Evolutionary conservation across 2,329 filamentous ascomycete genomes (phyloP), one percentile per base, ranked within the genome.

Genomic region (Talaromyces funiculosus): DNA sequence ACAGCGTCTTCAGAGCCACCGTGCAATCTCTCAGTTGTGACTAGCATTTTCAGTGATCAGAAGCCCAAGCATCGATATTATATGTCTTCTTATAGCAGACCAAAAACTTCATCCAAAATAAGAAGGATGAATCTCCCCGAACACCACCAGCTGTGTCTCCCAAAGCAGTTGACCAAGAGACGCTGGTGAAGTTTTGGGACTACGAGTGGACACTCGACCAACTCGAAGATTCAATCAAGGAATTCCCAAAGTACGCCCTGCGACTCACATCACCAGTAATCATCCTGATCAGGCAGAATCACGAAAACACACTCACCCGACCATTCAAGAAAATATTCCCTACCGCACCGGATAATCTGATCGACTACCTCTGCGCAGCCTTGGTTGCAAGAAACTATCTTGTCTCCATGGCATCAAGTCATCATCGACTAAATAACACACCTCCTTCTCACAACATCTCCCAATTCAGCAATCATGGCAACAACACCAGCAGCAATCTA

Each of bases 131-230:
- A 16, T 29, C 29, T 26, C 60, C 60, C 20, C 57, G 37, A 10
- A 62, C 61, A 24, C 57, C 61, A 37, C 61, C 57, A 57, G 45
- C 61, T 14, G 47, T 59, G 2, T 64, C 64, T 1, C 69, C 71
- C 2, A 65, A 63, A 10, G 65, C 61, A 3, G 68, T 67, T 1
- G 68, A 72, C 7, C 69, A 71, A 37, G 68, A 69, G 22, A 66
- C 68, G 31, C 40, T 70, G 12, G 67, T 69, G 37, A 74, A 71
- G 49, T 69, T 68, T 63, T 72, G 72, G 71, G 71, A 75, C 56
- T 71, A 75, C 51, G 73, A 75, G 60, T 76, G 74, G 74, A 72
- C 73, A 4, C 65, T 76, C 1, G 71, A 74, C 33, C 71, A 76
- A 63, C 67, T 76, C 24, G 73, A 75, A 12, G 66, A 72, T 26